phyloP scores from a whole-genome alignment of 768 basidiomycete species.

The Leccinum obscurum region DNA sequence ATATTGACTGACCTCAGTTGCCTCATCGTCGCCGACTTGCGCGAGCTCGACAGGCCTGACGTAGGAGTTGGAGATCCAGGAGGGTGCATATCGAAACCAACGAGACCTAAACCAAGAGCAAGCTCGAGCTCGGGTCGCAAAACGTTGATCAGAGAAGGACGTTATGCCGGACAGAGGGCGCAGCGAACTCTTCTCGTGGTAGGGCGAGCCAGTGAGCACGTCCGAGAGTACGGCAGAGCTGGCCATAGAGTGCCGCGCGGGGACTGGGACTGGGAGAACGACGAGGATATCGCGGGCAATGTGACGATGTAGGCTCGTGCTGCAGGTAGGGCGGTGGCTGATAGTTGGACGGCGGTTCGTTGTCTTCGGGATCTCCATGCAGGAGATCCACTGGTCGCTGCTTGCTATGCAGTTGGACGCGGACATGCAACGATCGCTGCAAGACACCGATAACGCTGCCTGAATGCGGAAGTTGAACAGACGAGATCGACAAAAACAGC shows the following conservation, averaged over 20 bases:
- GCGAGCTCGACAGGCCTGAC: constrained; percentile 23
- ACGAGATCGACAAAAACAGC: no score
- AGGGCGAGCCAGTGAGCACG: constrained; percentile 23
- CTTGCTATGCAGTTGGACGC: constrained; percentile 39
- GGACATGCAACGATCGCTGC: no score
- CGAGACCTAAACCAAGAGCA: constrained; percentile 23
- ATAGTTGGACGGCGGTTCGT: constrained; percentile 42
- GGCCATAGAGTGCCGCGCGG: constrained; percentile 21
- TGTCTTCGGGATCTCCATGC: constrained; percentile 56
- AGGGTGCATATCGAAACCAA: constrained; percentile 2
- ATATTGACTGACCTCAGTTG: no score
- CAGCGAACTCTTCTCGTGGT: constrained; percentile 20
- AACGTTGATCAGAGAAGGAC: constrained; percentile 37
- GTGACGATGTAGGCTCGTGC: constrained; percentile 47
- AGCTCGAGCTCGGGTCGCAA: constrained; percentile 44
- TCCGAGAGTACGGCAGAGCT: constrained; percentile 20
- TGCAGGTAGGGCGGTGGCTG: constrained; percentile 63
- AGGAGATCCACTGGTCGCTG: constrained; percentile 70
- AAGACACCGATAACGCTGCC: no score
- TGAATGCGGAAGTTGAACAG: no score
- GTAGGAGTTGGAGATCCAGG: constrained; percentile 21
- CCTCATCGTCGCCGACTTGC: no score
- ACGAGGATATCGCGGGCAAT: constrained; percentile 50
- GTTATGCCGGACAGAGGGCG: constrained; percentile 28
- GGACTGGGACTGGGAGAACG: constrained; percentile 37